Conservation (phyloP, 2,329 filamentous ascomycete genomes). For the Monilinia laxa region DNA sequence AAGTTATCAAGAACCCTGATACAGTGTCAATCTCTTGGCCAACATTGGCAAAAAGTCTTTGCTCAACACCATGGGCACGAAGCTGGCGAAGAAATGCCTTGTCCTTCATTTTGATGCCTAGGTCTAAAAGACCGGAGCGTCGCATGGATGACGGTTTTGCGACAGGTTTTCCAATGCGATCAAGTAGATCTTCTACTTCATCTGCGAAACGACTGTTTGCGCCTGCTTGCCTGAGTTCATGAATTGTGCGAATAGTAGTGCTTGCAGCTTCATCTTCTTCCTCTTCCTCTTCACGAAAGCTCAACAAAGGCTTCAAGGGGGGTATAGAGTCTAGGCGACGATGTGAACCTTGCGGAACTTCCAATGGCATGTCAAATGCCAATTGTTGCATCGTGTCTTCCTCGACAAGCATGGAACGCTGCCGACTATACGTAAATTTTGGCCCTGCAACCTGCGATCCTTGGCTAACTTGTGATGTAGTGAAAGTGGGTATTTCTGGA, state of each 20-base stretch:
- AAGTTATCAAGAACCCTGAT: constrained; percentile 62
- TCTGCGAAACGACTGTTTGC: constrained; percentile 66
- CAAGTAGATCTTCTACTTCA: constrained; percentile 63
- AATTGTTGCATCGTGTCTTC: constrained; percentile 38
- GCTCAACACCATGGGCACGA: constrained; percentile 69
- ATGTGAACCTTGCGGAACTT: constrained; percentile 26
- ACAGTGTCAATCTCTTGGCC: constrained; percentile 59
- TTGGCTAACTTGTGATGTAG: constrained; percentile 32
- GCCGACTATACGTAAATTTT: constrained; percentile 40
- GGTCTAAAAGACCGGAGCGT: constrained; percentile 58
- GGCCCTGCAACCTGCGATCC: constrained; percentile 36
- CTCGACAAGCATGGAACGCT: constrained; percentile 41
- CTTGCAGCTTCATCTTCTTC: constrained; percentile 33
- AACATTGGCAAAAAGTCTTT: constrained; percentile 63
- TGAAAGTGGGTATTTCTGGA: constrained; percentile 21
- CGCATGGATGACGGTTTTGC: constrained; percentile 51
- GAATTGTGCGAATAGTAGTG: constrained; percentile 59
- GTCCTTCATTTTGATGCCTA: constrained; percentile 58
- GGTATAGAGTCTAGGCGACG: constrained; percentile 37
- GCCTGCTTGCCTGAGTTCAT: constrained; percentile 64
- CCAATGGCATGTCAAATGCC: constrained; percentile 36
- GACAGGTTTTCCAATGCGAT: constrained; percentile 56
- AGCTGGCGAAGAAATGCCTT: constrained; percentile 68
- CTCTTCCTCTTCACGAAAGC: constrained; percentile 38
- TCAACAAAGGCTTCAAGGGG: constrained; percentile 33